Percentiles rank a stretch among this genome's conserved stretches.
These are phyloP conservation scores for Ajuga chamaepitys DNA, from an alignment of 257 asterid species.

Conservation along the genomic window DNA sequence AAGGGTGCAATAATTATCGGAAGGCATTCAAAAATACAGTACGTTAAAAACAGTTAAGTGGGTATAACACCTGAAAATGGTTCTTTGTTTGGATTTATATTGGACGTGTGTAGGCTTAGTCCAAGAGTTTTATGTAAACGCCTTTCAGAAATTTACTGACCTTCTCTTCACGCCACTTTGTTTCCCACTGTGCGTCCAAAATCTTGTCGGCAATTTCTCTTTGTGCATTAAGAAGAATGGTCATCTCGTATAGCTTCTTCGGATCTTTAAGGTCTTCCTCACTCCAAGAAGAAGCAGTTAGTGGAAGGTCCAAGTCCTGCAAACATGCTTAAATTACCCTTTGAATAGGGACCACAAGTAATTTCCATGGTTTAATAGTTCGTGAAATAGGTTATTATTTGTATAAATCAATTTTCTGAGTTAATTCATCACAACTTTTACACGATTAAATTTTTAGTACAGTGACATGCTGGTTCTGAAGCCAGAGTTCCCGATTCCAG, in stretches of 20 bases:
- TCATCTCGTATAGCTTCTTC: constrained; percentile 82
- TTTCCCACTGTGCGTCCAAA: constrained; percentile 88
- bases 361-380: background rate
- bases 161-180: constrained; percentile 91
- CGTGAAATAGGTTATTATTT: no score
- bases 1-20: background rate
- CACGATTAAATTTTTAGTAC: background rate
- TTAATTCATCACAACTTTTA: background rate
- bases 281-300: constrained; percentile 75
- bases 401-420: background rate
- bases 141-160: constrained; percentile 25
- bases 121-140: no score
- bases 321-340: constrained; percentile 8
- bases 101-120: no score
- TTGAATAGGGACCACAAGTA: constrained; percentile 1
- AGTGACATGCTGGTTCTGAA: background rate
- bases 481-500: background rate
- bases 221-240: constrained; percentile 85
- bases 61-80: no score
- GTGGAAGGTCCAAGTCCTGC: constrained; percentile 84
- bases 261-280: constrained; percentile 88
- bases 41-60: no score
- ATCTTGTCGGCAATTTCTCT: constrained; percentile 73
- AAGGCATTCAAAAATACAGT: background rate
- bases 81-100: no score